These are phyloP conservation scores for Trifolium dubium DNA, from an alignment of 306 rosid species.

Conservation along the genomic window DNA sequence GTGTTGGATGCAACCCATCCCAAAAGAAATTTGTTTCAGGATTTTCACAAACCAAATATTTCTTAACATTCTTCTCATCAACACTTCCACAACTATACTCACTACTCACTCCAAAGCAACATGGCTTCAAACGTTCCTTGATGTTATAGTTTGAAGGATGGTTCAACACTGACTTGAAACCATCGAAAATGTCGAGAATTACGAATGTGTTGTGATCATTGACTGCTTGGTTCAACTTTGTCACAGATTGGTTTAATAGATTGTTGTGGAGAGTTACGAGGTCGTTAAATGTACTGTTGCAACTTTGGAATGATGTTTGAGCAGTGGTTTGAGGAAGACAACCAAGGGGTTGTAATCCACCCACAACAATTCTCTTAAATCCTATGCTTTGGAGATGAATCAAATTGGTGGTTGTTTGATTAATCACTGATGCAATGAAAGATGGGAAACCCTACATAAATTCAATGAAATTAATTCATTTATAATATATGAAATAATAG, in stretches of 20 bases:
- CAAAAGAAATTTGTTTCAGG: conserved; percentile 69
- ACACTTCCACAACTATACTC: conserved; percentile 56
- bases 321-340: conserved; percentile 62
- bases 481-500: too few relatives aligned
- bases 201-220: conserved; percentile 42
- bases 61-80: conserved; percentile 49
- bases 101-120: conserved; percentile 62
- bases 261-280: conserved; percentile 61
- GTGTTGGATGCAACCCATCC: conserved; percentile 75
- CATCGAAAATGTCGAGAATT: conserved; percentile 55
- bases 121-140: conserved; percentile 60
- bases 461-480: not conserved
- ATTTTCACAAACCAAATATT: conserved; percentile 57
- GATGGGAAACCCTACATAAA: conserved; percentile 35
- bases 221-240: conserved; percentile 53
- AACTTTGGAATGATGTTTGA: conserved; percentile 43
- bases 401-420: conserved; percentile 55
- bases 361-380: conserved; percentile 62
- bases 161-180: conserved; percentile 55
- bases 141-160: conserved; percentile 32
- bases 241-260: conserved; percentile 55
- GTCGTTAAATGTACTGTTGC: conserved; percentile 51
- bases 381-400: conserved; percentile 60
- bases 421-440: conserved; percentile 57
- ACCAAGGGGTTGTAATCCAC: conserved; percentile 63